phyloP scores from a whole-genome alignment of 2,329 filamentous ascomycete genomes.

The Arthrocladium fulminans region DNA sequence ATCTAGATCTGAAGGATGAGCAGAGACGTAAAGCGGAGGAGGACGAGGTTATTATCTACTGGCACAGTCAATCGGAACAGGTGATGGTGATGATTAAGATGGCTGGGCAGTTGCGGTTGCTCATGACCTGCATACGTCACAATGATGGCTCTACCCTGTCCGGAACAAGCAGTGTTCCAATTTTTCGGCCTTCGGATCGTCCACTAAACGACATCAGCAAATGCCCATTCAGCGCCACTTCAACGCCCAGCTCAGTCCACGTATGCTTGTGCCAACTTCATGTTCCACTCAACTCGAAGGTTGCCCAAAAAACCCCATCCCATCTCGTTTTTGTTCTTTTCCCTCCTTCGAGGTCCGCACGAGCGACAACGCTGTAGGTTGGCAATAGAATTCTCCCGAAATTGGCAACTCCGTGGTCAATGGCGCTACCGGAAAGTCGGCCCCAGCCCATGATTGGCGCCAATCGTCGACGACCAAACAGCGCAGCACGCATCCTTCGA shows the following conservation, averaged over 20 bases:
- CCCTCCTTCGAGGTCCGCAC: background rate
- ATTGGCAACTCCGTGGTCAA: background rate
- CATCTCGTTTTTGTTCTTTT: background rate
- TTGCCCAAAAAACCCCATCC: background rate
- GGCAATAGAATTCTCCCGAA: background rate
- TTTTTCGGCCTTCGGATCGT: background rate
- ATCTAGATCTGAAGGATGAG: background rate
- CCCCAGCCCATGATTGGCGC: too few species aligned
- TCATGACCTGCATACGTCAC: background rate
- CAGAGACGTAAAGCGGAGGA: background rate
- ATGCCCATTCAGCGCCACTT: background rate
- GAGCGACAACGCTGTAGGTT: background rate
- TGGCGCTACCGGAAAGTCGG: background rate
- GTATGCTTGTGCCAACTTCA: background rate
- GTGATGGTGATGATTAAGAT: background rate
- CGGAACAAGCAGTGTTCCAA: too few species aligned
- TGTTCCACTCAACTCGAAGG: background rate
- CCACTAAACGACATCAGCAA: background rate
- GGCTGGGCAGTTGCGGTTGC: background rate
- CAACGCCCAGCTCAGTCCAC: background rate
- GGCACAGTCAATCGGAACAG: background rate
- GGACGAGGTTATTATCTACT: background rate
- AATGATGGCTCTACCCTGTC: too few species aligned
- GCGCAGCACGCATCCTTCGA: too few species aligned
- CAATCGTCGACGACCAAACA: too few species aligned